Evolutionary conservation across 2,329 filamentous ascomycete species (phyloP).

Genomic region (Cladorrhinum sp.): DNA sequence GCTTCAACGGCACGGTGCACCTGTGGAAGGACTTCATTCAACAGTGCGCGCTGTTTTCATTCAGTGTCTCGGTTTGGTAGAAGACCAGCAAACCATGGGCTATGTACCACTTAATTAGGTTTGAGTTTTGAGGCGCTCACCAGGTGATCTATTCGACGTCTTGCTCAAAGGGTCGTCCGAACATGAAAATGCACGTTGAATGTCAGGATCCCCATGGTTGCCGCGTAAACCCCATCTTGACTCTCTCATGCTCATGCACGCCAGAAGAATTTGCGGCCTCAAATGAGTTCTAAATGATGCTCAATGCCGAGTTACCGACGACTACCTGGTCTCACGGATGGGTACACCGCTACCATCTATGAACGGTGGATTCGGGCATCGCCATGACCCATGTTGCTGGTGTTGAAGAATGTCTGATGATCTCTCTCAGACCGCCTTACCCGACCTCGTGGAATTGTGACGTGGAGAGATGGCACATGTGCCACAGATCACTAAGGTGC

Average conservation of each 20-base stretch:
- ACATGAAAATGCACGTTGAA: not conserved
- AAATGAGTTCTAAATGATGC: not conserved
- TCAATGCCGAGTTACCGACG: not conserved
- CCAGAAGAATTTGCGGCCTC: not conserved
- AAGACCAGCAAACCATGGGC: not conserved
- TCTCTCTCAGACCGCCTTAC: not conserved
- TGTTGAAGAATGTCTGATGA: not conserved
- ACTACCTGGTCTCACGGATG: not conserved
- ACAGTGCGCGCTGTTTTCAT: not conserved
- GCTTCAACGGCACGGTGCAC: too few relatives aligned
- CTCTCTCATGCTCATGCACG: not conserved
- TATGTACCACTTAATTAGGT: not conserved
- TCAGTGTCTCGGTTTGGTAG: too few relatives aligned
- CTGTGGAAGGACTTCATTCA: too few relatives aligned
- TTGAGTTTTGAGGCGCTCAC: not conserved
- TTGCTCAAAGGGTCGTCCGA: not conserved
- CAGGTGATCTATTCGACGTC: not conserved
- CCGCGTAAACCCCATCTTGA: not conserved
- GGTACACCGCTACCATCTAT: not conserved
- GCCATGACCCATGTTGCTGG: not conserved
- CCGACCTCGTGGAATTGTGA: slow-evolving; percentile 3
- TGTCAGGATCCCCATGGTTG: not conserved
- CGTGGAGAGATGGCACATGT: slow-evolving; percentile 5
- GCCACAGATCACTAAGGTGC: not conserved
- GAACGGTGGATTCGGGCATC: not conserved